These are phyloP conservation scores for Fusarium sacchari DNA, from an alignment of 2,329 filamentous ascomycete species.

Conservation along the genomic window DNA sequence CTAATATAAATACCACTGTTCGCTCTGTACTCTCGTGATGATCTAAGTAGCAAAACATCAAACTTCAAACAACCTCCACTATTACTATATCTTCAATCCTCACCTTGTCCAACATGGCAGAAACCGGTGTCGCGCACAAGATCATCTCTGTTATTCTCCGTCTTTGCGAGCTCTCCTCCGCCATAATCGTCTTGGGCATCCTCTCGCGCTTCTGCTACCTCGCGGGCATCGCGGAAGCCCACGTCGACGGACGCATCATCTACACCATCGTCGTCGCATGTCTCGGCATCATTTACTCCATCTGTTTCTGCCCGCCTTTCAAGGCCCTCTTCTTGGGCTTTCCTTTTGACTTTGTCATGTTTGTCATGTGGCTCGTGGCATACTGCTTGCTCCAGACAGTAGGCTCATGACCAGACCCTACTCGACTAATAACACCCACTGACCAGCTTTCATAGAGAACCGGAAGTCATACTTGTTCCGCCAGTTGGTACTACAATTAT, in stretches of 20 bases:
- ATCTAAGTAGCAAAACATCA: too few relatives aligned
- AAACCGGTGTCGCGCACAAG: background rate
- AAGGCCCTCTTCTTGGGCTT: background rate
- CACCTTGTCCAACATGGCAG: background rate
- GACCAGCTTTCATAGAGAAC: background rate
- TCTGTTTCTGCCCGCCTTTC: background rate
- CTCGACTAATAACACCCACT: background rate
- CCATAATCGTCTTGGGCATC: background rate
- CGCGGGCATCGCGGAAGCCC: background rate
- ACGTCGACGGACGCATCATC: background rate
- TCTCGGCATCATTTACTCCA: background rate
- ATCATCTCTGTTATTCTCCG: background rate
- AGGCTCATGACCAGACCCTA: too few relatives aligned
- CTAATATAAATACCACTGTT: background rate
- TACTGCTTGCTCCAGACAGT: slow-evolving; percentile 11
- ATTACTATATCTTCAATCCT: background rate
- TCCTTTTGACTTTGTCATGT: background rate
- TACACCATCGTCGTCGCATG: background rate
- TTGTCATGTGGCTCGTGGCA: slow-evolving; percentile 11
- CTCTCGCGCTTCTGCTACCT: background rate
- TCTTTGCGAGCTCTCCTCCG: background rate
- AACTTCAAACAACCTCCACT: too few relatives aligned
- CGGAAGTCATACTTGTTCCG: background rate
- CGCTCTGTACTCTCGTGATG: too few relatives aligned
- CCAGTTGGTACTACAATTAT: background rate